Base-by-base conservation (phyloP, 1,284 basidiomycete genomes). In the Malassezia dermatis region DNA sequence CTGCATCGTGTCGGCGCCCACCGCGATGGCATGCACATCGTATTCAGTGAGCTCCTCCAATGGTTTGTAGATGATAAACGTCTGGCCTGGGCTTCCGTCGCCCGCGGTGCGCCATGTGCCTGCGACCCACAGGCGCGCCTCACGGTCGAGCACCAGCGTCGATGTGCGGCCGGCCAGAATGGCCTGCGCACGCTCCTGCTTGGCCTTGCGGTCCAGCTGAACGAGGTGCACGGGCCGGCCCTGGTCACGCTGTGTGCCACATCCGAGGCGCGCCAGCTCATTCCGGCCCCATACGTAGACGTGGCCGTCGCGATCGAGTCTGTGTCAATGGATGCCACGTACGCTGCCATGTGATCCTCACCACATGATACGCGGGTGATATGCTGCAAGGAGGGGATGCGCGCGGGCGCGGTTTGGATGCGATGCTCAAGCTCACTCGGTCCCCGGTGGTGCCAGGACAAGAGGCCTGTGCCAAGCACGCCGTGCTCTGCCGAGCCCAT, bases 401-500 rank as follows among this genome's bases (percentile, higher is more conserved):
- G 49, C 40, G 32, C 17, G 19, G 48, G 44, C 13, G 4, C 21
- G 12, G 40, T 13, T 7, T 34, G 35, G 27, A n/a, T 21, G 8
- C 10, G 12, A 26, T 48, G 46, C 26, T 4, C 11, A 1, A 40
- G 11, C 4, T 27, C 4, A 8, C 3, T n/a, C 3, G 54, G 37
- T 17, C 42, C 35, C 10, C 10, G 40, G 21, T 21, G n/a, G 26
- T 40, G 24, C 17, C 41, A 44, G 8, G 42, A 44, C n/a, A 42
- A 11, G 46, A 31, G 82, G 13, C 90, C 90, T 66, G 89, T 91
- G 1, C 89, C 91, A 0, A 95, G 79, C 64, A 94, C 89, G 1
- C 91, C 91, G 62, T 88, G 84, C 75, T 94, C 89, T n/a, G 84
- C 86, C 51, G 86, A 89, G 31, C 91, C 91, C 61, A 88, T 84